Evolutionary conservation across 129 eudicot genomes (phyloP), one percentile per base, ranked within the genome.

Genomic region (Scalesia atractyloides): DNA sequence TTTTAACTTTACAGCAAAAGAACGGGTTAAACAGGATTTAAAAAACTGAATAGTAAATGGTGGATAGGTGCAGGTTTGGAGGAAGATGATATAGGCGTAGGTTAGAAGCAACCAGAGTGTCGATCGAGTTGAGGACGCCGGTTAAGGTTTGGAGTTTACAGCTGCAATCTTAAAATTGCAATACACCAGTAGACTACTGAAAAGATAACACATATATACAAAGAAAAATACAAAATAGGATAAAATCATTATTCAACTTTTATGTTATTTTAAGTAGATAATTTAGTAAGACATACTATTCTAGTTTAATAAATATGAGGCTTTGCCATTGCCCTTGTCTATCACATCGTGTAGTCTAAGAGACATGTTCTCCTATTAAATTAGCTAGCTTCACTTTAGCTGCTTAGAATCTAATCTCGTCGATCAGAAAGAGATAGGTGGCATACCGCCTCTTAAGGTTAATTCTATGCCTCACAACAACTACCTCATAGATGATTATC

Each of bases 101-200:
- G 73, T 56, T 75, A 75, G 73, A 75, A 75, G 80, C 46, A 16
- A 66, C 44, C 59, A 75, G 68, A 75, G 19, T 22, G 48, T 56
- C 37, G 66, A 75, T 56, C 47, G 68, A 75, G 73, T 66, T 59
- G 80, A 75, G 80, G 80, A 17, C 79, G 73, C 80, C 67, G 67
- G 67, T 30, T 5, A 73, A 53, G 47, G 43, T 53, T 65, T 54
- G 73, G 66, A 56, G 58, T 75, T 26, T 57, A 34, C 33, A 18
- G 33, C 33, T 18, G 30, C 36, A 56, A 20, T 10, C 63, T 20
- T 19, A 2, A 19, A 54, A n/a, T 50, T 50, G 56, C 18, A 50
- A 50, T 14, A 50, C 56, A 14, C 18, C 56, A 50, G 8, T 53
- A 7, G 17, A n/a, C n/a, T 53, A 2, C 26, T 18, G 30, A 53